These are phyloP conservation scores for Domatiomyces catenatus DNA, from an alignment of 2,329 filamentous ascomycete species.

Conservation along the genomic window DNA sequence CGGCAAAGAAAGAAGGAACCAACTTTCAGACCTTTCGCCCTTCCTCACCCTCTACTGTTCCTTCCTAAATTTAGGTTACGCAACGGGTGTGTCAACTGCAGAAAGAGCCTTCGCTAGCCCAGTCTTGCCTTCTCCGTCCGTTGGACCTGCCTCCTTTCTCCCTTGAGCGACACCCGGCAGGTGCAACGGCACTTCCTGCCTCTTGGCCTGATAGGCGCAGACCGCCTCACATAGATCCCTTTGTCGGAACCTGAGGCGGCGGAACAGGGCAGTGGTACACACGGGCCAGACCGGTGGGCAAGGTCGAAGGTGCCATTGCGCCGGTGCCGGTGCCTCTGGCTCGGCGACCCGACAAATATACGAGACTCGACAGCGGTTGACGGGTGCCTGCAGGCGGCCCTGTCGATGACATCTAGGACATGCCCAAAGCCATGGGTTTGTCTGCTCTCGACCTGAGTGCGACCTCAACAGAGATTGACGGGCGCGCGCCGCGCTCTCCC, in stretches of 20 bases:
- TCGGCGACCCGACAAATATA: conserved; percentile 2
- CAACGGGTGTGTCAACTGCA: not conserved
- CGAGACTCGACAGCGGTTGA: not conserved
- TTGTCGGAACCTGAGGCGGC: conserved; percentile 1
- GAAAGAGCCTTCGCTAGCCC: not conserved
- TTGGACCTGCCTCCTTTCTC: not conserved
- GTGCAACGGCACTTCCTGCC: not conserved
- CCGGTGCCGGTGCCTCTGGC: conserved; percentile 8
- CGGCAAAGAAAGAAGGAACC: not conserved
- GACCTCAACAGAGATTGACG: not conserved
- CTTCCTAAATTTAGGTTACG: not conserved
- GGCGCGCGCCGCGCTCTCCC: not conserved
- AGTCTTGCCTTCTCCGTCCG: not conserved
- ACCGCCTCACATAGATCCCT: not conserved
- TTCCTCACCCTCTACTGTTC: not conserved
- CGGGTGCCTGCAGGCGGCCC: conserved; percentile 14
- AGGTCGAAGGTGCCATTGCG: conserved; percentile 7
- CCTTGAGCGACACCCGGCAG: too few species aligned
- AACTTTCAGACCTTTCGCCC: not conserved
- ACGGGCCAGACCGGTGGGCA: conserved; percentile 4
- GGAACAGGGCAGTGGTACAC: conserved; percentile 7
- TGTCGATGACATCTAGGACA: conserved; percentile 13
- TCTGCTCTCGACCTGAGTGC: conserved; percentile 13
- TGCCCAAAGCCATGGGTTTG: conserved; percentile 16
- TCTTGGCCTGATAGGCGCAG: not conserved